Evolutionary conservation across 345 rosid species (phyloP).

Genomic region (Ailanthus altissimus): DNA sequence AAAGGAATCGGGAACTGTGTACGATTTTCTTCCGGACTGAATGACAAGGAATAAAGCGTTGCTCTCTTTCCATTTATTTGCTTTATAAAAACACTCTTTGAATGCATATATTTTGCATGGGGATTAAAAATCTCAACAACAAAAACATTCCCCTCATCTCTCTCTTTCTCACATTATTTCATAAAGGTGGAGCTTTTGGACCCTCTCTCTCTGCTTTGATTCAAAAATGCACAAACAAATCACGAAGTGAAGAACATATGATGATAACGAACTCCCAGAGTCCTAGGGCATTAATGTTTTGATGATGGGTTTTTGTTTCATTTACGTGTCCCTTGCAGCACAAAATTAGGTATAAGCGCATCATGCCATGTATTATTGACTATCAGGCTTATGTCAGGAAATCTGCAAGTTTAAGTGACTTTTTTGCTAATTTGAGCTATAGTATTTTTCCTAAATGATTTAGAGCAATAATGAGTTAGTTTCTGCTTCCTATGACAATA

Average conservation of each 20-base stretch:
- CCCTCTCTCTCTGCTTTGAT: slow-evolving; percentile 12
- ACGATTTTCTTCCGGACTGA: slow-evolving; percentile 49
- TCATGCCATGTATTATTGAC: slow-evolving; percentile 4
- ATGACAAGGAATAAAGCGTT: slow-evolving; percentile 48
- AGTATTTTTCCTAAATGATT: not conserved
- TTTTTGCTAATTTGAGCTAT: not conserved
- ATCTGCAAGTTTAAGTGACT: no score
- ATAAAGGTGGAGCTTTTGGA: slow-evolving; percentile 46
- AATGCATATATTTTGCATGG: slow-evolving; percentile 36
- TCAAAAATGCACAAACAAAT: slow-evolving; percentile 21
- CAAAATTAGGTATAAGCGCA: not conserved
- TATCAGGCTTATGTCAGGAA: no score
- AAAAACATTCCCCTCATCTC: slow-evolving; percentile 29
- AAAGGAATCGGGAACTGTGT: slow-evolving; percentile 61
- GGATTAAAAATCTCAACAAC: slow-evolving; percentile 30
- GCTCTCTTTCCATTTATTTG: slow-evolving; percentile 22
- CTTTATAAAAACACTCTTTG: not conserved
- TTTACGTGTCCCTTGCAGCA: not conserved
- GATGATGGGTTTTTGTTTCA: slow-evolving; percentile 3
- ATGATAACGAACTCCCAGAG: slow-evolving; percentile 24
- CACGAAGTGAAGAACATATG: slow-evolving; percentile 3
- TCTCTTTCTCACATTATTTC: slow-evolving; percentile 39
- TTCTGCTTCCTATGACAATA: not conserved
- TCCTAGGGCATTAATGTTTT: slow-evolving; percentile 15
- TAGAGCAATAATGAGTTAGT: not conserved